Evolutionary conservation across 176 grass and related monocot species (phyloP), one percentile per base, ranked within the genome.

Genomic region (Eragrostis curvula): DNA sequence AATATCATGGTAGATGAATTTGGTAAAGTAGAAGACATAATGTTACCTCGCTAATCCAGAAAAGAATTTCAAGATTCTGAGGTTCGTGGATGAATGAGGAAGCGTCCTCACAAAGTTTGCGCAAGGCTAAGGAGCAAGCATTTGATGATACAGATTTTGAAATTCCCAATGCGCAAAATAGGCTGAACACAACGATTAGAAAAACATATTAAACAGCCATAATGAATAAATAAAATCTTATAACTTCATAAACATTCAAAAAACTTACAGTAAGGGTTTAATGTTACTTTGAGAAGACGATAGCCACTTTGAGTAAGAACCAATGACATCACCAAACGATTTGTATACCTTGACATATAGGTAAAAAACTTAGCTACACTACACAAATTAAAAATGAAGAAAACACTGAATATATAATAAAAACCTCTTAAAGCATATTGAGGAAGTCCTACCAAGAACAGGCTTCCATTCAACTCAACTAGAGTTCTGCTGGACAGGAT

Each of bases 271-370:
- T 85, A 98, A 79, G 73, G 87, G 88, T 80, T 87, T 91, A 72
- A 95, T 88, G 78, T 98, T 98, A 72, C 66, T 73, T 69, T 76
- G 44, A 36, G 79, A 84, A 86, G 87, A 93, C 8, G 85, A 89
- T 71, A 98, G 73, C 96, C 90, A 95, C 89, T 95, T 98, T 47
- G 96, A 95, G 83, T 95, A 98, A 51, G 96, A 98, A 68, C 89
- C 89, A 87, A 98, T 84, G 49, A 98, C 92, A 70, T 98, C 90
- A 71, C 88, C 96, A 58, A 95, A 86, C 1, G 96, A 89, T 93
- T 95, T 98, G 75, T 95, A 95, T 30, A 98, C 90, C 96, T 98
- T 80, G 39, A 80, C 21, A 74, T 50, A 80, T 79, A 79, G 17
- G 39, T 73, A 68, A 95, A 78, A 16, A 80, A 24, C 83, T n/a